Evolutionary conservation across 257 asterid genomes (phyloP).

Genomic region (Petunia axillaris): DNA sequence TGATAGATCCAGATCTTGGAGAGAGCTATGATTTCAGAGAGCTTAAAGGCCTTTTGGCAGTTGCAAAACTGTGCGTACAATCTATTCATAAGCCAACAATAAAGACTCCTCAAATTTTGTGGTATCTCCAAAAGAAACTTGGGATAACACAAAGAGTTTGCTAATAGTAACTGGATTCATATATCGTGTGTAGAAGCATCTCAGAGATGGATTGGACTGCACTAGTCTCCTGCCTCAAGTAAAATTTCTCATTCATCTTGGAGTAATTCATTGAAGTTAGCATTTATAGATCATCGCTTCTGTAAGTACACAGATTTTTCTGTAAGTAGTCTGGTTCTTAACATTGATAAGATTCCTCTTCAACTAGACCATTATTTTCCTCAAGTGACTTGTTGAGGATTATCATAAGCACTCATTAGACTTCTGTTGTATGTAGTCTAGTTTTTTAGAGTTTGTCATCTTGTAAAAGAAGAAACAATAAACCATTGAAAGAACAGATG

Average conservation of each 20-base stretch:
- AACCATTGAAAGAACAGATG: not conserved
- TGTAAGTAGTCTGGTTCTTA: constrained; percentile 15
- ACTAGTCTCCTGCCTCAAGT: not conserved
- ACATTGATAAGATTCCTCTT: not conserved
- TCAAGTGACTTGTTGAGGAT: not conserved
- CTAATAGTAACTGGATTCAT: not conserved
- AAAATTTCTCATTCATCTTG: not conserved
- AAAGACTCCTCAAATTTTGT: constrained; percentile 59
- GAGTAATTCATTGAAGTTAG: not conserved
- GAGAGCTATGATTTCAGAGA: constrained; percentile 62
- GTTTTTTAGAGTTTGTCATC: not conserved
- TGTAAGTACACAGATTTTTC: not conserved
- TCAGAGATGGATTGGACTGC: no score
- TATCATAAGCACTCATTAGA: not conserved
- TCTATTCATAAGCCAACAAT: constrained; percentile 52
- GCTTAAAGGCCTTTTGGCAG: constrained; percentile 62
- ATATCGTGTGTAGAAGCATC: not conserved
- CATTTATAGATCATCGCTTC: not conserved
- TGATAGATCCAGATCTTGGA: constrained; percentile 93
- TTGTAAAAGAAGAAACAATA: not conserved
- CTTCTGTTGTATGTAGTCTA: not conserved
- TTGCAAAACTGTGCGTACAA: constrained; percentile 75
- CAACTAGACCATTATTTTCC: not conserved
- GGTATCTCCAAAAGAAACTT: constrained; percentile 76
- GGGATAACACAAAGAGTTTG: constrained; percentile 31